Evolutionary conservation across 306 rosid species (phyloP).

Genomic region (Quercus variabilis): DNA sequence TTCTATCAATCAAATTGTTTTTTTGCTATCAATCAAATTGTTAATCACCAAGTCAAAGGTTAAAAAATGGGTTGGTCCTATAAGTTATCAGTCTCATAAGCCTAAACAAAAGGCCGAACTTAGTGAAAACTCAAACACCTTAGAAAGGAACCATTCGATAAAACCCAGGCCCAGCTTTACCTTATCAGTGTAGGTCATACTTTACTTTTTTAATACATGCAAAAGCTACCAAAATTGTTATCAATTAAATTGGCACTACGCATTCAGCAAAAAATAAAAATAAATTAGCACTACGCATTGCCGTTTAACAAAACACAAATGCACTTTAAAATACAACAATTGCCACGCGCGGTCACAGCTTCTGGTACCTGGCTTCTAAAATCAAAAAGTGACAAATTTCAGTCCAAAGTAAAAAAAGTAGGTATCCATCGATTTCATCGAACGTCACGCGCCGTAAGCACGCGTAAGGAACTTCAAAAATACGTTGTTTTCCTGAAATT

Average conservation of each 20-base stretch:
- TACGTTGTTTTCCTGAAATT: background rate
- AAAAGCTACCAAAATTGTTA: background rate
- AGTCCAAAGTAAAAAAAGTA: too few species aligned
- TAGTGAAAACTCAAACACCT: background rate
- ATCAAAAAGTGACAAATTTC: background rate
- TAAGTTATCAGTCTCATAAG: too few species aligned
- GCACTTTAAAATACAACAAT: background rate
- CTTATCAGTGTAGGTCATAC: background rate
- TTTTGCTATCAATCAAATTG: too few species aligned
- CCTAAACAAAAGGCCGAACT: background rate
- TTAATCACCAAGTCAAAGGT: too few species aligned
- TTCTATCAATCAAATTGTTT: too few species aligned
- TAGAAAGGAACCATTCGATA: background rate
- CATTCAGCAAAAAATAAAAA: background rate
- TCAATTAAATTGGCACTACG: background rate
- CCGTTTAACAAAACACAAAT: background rate
- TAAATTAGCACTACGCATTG: background rate
- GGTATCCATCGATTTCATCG: slow-evolving; percentile 16
- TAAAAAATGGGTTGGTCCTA: too few species aligned
- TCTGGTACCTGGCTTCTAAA: background rate
- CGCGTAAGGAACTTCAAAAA: slow-evolving; percentile 22
- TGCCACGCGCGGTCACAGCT: background rate
- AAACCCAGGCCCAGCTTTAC: background rate
- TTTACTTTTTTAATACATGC: background rate
- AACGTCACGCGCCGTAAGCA: background rate